phyloP scores from a whole-genome alignment of 164 flowering plant genomes.

The Sedum album region DNA sequence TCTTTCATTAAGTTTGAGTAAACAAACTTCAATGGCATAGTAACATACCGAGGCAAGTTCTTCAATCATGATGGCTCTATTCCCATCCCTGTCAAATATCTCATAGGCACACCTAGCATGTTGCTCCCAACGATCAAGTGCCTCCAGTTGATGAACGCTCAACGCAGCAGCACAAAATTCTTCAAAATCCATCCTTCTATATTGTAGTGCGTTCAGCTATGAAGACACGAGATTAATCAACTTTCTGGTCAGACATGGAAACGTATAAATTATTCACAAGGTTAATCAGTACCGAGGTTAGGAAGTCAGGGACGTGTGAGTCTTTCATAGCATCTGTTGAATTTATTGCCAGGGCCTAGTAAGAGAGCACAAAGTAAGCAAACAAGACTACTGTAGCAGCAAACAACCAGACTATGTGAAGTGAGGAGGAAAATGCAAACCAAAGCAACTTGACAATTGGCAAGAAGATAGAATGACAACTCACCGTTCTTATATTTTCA shows the following conservation, averaged over 20 bases:
- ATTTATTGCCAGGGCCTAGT: slow-evolving; percentile 70
- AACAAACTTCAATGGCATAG: background rate
- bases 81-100: slow-evolving; percentile 81
- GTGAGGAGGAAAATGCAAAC: background rate
- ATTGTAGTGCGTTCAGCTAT: slow-evolving; percentile 79
- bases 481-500: slow-evolving; percentile 57
- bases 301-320: slow-evolving; percentile 65
- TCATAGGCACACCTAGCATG: slow-evolving; percentile 89
- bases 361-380: slow-evolving; percentile 15
- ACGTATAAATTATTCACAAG: background rate
- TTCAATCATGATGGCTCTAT: slow-evolving; percentile 79
- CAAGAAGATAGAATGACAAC: slow-evolving; percentile 9
- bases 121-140: slow-evolving; percentile 85
- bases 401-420: background rate
- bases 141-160: slow-evolving; percentile 87
- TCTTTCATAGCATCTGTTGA: slow-evolving; percentile 96
- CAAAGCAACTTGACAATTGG: background rate
- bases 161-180: slow-evolving; percentile 91
- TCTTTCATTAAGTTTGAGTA: background rate
- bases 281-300: slow-evolving; percentile 42
- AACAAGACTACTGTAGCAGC: background rate
- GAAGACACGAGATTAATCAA: slow-evolving; percentile 10
- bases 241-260: background rate
- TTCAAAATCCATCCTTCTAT: slow-evolving; percentile 87
- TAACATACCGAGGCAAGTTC: slow-evolving; percentile 86